Conservation (phyloP, 768 basidiomycete species). For the Boletus edulis region DNA sequence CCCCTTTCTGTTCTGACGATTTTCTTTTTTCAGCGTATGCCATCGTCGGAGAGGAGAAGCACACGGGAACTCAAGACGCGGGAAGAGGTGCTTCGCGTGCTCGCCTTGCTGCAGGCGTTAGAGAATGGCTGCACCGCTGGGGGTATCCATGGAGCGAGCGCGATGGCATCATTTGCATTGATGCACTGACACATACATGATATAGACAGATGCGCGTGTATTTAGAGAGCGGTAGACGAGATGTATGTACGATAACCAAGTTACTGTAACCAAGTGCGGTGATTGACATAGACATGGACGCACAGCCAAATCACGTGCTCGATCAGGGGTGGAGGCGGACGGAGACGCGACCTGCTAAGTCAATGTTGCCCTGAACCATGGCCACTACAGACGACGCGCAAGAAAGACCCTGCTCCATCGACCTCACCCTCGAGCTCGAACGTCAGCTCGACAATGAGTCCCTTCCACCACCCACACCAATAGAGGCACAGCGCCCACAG, state of each 20-base stretch:
- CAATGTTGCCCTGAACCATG: not conserved
- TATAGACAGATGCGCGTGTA: slow-evolving; percentile 6
- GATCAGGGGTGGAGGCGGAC: not conserved
- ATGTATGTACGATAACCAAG: slow-evolving; percentile 9
- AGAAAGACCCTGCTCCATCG: slow-evolving; percentile 54
- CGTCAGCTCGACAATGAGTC: slow-evolving; percentile 68
- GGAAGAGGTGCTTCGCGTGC: slow-evolving; percentile 78
- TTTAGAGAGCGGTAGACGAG: not conserved
- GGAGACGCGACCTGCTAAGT: slow-evolving; percentile 7
- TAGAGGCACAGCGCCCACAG: slow-evolving; percentile 35
- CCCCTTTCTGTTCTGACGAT: slow-evolving; percentile 4
- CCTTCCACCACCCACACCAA: slow-evolving; percentile 46
- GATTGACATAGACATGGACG: not conserved
- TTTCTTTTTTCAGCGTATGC: slow-evolving; percentile 59
- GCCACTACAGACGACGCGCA: slow-evolving; percentile 22
- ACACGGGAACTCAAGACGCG: slow-evolving; percentile 87
- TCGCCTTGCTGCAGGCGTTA: slow-evolving; percentile 81
- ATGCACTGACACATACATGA: slow-evolving; percentile 70
- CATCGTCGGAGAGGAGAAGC: slow-evolving; percentile 94
- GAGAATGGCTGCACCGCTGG: slow-evolving; percentile 92
- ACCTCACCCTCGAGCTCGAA: slow-evolving; percentile 78
- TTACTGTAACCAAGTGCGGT: too few species aligned
- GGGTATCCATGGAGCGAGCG: slow-evolving; percentile 95
- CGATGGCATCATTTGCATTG: slow-evolving; percentile 87
- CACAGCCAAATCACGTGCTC: slow-evolving; percentile 13